Evolutionary conservation across 2,329 filamentous ascomycete species (phyloP), one percentile per base, ranked within the genome.

Genomic region (Dissoconium aciculare): DNA sequence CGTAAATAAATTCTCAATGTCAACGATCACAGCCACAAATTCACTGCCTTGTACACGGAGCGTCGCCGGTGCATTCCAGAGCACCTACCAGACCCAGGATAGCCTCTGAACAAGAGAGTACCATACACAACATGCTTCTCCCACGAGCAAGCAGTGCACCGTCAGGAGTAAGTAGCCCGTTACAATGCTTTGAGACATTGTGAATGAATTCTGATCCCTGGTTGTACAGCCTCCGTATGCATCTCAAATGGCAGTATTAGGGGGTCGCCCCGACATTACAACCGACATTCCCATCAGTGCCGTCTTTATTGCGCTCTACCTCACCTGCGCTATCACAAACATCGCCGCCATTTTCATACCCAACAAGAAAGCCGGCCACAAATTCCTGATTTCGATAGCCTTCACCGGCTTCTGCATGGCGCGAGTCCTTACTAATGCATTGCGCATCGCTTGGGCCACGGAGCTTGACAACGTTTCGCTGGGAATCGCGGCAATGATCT

Each of bases 351-450:
- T 61, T 34, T 51, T 52, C 37, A 36, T 42, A 16, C 63, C 63
- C 38, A 45, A 34, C 31, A 39, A 44, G 17, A 32, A 27, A 27
- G 41, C 46, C 30, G 49, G 48, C 1, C 57, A 62, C 39, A 59
- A 58, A 14, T 64, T 64, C 31, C 24, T 60, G 5, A 44, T 59
- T 31, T 56, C 48, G 17, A 36, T 43, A 10, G 42, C 58, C 33
- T 43, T 63, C 2, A 61, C 62, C 28, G 49, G 50, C 3, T 63
- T 63, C 43, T 60, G 55, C 40, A 57, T 60, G 49, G 51, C 57
- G 6, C 50, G 61, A 13, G 47, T 60, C 10, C 29, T 54, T 8
- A 62, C 60, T 4, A 55, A 49, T 25, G 47, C 49, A 15, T 42
- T 64, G 6, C 41, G 51, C 4, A 50, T 53, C 16, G 49, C 32